Evolutionary conservation across 805 yeast species (phyloP).

Genomic region (Metschnikowia reukaufii): DNA sequence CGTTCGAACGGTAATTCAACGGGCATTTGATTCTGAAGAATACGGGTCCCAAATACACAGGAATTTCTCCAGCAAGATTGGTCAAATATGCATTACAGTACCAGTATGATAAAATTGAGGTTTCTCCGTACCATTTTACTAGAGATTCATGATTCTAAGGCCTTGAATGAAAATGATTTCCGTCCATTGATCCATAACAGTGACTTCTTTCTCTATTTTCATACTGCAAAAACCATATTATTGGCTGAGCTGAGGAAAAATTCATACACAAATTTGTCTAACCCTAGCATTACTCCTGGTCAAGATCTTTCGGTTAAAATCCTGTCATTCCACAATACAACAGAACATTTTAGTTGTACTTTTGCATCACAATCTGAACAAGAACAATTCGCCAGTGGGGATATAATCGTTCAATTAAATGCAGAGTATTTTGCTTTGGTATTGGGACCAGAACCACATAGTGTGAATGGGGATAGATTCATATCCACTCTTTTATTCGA

Average conservation of each 20-base stretch:
- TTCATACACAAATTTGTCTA: too few relatives aligned
- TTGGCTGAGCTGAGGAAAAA: not conserved
- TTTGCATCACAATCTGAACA: not conserved
- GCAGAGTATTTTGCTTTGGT: slow-evolving; percentile 13
- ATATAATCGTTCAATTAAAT: slow-evolving; percentile 7
- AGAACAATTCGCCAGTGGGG: slow-evolving; percentile 2
- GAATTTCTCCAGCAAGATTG: slow-evolving; percentile 7
- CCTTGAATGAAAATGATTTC: slow-evolving; percentile 2
- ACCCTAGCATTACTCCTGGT: too few relatives aligned
- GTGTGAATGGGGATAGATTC: not conserved
- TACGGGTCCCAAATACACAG: not conserved
- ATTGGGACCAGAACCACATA: slow-evolving; percentile 1
- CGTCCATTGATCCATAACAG: slow-evolving; percentile 8
- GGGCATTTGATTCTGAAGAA: slow-evolving; percentile 11
- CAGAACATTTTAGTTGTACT: not conserved
- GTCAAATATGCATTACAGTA: slow-evolving; percentile 1
- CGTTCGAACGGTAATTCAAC: slow-evolving; percentile 4
- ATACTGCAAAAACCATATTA: slow-evolving; percentile 5
- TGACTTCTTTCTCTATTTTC: slow-evolving; percentile 15
- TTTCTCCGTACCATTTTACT: slow-evolving; percentile 15
- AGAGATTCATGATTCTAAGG: slow-evolving; percentile 3
- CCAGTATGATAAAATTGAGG: slow-evolving; percentile 17
- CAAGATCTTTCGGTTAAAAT: too few relatives aligned
- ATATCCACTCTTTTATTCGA: slow-evolving; percentile 11
- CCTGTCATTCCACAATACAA: not conserved